phyloP scores from a whole-genome alignment of 345 rosid species.

The Kernera saxatilis region DNA sequence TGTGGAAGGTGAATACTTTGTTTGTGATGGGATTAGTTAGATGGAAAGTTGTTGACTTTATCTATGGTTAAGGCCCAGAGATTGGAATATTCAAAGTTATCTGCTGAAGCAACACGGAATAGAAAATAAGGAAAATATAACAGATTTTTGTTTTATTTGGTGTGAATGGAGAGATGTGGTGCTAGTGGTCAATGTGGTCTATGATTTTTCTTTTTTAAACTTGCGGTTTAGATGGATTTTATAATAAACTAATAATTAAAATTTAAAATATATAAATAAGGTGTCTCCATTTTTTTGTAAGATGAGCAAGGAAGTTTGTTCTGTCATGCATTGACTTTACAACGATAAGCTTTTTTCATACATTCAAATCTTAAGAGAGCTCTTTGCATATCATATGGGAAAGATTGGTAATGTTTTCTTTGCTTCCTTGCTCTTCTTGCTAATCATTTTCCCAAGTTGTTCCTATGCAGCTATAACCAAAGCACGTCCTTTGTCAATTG shows the following conservation, averaged over 20 bases:
- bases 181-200: conserved; percentile 11
- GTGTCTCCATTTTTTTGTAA: neutral
- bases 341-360: neutral
- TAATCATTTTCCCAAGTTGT: conserved; percentile 11
- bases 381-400: conserved; percentile 10
- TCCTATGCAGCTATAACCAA: conserved; percentile 24
- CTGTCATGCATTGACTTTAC: conserved; percentile 21
- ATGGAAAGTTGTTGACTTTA: conserved; percentile 9
- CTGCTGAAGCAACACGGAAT: conserved; percentile 12
- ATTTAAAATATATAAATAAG: neutral
- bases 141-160: neutral
- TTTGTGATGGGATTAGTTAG: conserved; percentile 6
- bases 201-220: neutral
- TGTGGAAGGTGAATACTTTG: neutral
- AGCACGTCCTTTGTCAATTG: conserved; percentile 21
- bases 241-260: too few species aligned
- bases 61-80: neutral
- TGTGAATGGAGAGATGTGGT: neutral
- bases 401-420: conserved; percentile 8
- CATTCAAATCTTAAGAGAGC: conserved; percentile 3
- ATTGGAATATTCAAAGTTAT: conserved; percentile 20
- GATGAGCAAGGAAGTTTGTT: conserved; percentile 8
- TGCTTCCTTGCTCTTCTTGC: conserved; percentile 9
- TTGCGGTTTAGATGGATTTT: neutral
- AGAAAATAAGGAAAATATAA: neutral